phyloP scores from a whole-genome alignment of 2,329 filamentous ascomycete genomes.

The Xylaria arbuscula region DNA sequence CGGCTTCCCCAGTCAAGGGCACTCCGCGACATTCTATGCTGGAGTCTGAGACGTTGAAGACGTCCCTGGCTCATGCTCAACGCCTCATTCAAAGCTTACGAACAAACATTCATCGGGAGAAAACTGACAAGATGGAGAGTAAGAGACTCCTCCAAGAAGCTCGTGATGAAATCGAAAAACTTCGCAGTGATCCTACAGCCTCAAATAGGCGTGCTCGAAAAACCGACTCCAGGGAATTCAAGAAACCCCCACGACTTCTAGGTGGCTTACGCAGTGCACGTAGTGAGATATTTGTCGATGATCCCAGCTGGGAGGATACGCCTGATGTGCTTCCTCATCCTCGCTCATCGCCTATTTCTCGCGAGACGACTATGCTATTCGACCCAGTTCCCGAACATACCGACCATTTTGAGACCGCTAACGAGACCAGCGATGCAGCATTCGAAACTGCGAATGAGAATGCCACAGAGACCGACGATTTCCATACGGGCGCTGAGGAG shows the following conservation, averaged over 20 bases:
- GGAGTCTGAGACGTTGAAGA: constrained; percentile 96
- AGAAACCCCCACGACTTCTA: constrained; percentile 82
- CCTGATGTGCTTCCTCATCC: constrained; percentile 65
- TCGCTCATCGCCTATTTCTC: constrained; percentile 48
- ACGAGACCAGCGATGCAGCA: constrained; percentile 75
- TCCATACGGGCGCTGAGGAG: constrained; percentile 92
- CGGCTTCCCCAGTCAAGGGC: constrained; percentile 88
- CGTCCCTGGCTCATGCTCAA: constrained; percentile 92
- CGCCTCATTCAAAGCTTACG: constrained; percentile 96
- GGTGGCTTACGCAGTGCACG: constrained; percentile 78
- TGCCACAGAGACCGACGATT: constrained; percentile 89
- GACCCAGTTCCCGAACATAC: constrained; percentile 60
- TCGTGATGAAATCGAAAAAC: constrained; percentile 86
- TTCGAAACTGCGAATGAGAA: constrained; percentile 81
- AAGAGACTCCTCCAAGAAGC: constrained; percentile 95
- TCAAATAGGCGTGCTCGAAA: constrained; percentile 72
- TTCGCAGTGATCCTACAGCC: constrained; percentile 64
- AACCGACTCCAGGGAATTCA: constrained; percentile 74
- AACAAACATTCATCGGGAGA: constrained; percentile 94
- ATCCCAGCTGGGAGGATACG: constrained; percentile 92
- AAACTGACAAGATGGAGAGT: constrained; percentile 97
- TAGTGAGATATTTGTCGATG: constrained; percentile 82
- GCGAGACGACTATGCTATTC: constrained; percentile 44
- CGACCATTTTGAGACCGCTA: constrained; percentile 83
- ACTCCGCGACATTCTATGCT: constrained; percentile 90